Conservation (phyloP, 768 basidiomycete genomes). For the Tylopilus felleus region DNA sequence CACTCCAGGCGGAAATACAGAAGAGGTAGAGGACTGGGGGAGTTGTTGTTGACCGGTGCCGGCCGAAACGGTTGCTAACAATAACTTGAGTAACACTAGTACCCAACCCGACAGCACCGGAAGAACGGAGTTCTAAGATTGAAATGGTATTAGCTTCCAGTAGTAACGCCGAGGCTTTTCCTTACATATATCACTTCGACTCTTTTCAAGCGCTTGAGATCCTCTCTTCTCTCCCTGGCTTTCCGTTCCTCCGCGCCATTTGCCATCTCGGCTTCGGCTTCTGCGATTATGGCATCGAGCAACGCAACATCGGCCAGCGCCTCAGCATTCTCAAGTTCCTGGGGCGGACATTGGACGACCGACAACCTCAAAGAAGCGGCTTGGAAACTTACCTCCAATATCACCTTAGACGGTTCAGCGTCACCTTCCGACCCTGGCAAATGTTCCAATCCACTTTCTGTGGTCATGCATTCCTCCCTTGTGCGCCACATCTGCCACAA, state of each 20-base stretch:
- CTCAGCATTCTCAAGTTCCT: conserved; percentile 62
- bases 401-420: conserved; percentile 49
- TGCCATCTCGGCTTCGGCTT: conserved; percentile 53
- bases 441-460: conserved; percentile 86
- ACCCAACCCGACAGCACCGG: conserved; percentile 89
- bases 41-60: conserved; percentile 51
- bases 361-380: neutral
- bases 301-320: conserved; percentile 69
- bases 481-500: conserved; percentile 95
- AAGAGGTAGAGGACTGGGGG: conserved; percentile 65
- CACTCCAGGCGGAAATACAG: conserved; percentile 69
- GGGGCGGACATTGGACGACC: conserved; percentile 4
- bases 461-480: conserved; percentile 90
- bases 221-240: conserved; percentile 67
- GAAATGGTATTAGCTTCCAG: neutral
- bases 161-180: neutral
- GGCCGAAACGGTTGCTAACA: conserved; percentile 91
- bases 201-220: conserved; percentile 81
- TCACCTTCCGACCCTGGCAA: conserved; percentile 67
- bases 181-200: conserved; percentile 93
- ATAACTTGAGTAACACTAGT: conserved; percentile 85
- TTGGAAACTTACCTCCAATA: conserved; percentile 34
- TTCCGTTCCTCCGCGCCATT: conserved; percentile 54
- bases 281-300: conserved; percentile 71
- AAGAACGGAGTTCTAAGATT: conserved; percentile 68